Evolutionary conservation across 441 rosid species (phyloP).

Genomic region (Dalechampia spathulata): DNA sequence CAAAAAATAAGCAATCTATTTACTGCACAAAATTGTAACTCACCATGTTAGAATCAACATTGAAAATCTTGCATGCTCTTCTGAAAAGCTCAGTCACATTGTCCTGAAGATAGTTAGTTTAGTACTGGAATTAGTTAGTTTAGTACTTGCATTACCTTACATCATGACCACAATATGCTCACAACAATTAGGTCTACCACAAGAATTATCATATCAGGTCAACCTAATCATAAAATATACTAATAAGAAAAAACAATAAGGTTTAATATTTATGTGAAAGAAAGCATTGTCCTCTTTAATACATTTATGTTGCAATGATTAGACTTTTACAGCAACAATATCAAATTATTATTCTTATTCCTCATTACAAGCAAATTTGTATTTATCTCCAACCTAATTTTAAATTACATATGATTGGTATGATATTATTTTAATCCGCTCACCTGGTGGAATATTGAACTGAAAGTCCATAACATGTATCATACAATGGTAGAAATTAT

Average conservation of each 20-base stretch:
- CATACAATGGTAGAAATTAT: neutral
- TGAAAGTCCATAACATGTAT: neutral
- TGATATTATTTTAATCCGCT: neutral
- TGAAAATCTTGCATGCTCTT: slow-evolving; percentile 61
- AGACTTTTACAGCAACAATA: no score
- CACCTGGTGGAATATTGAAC: neutral
- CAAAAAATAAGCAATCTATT: slow-evolving; percentile 4
- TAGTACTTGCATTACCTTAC: neutral
- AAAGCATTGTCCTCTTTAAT: neutral
- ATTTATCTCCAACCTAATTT: neutral
- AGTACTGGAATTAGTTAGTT: slow-evolving; percentile 27
- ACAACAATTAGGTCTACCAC: neutral
- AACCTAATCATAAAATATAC: neutral
- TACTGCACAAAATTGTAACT: slow-evolving; percentile 14
- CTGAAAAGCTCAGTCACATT: slow-evolving; percentile 43
- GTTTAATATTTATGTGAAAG: neutral
- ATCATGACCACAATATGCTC: neutral
- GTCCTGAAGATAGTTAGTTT: slow-evolving; percentile 37
- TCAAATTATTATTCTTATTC: no score
- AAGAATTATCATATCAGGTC: neutral
- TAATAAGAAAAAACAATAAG: neutral
- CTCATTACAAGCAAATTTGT: neutral
- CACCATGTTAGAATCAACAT: slow-evolving; percentile 40
- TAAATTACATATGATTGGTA: no score
- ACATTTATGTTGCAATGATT: neutral